Evolutionary conservation across 2,329 filamentous ascomycete genomes (phyloP).

Genomic region (Exophiala aquamarina): DNA sequence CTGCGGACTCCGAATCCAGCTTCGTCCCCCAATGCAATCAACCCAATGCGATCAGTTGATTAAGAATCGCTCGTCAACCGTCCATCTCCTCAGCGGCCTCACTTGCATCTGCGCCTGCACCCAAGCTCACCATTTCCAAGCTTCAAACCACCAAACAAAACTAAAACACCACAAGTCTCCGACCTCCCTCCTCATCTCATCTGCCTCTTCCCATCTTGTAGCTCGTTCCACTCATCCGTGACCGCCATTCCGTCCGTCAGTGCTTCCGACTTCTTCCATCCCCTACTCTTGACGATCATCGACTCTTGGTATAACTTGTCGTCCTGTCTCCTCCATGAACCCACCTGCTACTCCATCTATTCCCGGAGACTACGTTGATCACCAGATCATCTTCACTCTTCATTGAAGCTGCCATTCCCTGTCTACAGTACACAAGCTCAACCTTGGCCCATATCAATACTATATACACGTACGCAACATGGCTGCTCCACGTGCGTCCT

Average conservation of each 20-base stretch:
- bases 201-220: neutral
- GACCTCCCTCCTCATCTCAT: neutral
- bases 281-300: neutral
- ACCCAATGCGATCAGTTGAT: no score
- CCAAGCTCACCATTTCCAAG: neutral
- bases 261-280: conserved; percentile 3
- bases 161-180: no score
- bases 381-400: conserved; percentile 27
- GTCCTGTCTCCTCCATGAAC: conserved; percentile 20
- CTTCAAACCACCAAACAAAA: neutral
- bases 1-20: no score
- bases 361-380: conserved; percentile 29
- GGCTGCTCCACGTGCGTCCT: conserved; percentile 46
- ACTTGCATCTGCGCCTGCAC: neutral
- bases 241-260: neutral
- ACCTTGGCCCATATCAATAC: neutral
- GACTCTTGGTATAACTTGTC: neutral
- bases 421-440: neutral
- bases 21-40: no score
- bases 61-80: no score
- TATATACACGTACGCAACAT: conserved; percentile 29
- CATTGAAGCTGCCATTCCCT: conserved; percentile 15
- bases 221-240: conserved; percentile 4
- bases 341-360: conserved; percentile 3
- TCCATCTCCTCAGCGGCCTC: no score